Conservation (phyloP, 306 rosid genomes). For the Albizia julibrissin region DNA sequence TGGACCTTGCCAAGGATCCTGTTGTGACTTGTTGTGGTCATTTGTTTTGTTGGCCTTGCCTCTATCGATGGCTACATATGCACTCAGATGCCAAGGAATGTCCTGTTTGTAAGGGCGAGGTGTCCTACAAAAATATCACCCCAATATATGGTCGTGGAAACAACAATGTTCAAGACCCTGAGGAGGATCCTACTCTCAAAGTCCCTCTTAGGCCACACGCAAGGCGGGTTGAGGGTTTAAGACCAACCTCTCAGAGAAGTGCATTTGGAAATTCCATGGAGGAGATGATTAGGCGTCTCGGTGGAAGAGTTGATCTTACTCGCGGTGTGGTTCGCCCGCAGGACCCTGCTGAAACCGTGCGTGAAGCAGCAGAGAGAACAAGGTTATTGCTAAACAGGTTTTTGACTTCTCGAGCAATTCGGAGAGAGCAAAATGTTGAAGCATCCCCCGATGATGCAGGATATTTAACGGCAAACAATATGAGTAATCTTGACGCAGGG, state of each 20-base stretch:
- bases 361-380: conserved; percentile 48
- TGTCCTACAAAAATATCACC: conserved; percentile 58
- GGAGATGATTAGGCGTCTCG: conserved; percentile 63
- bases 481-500: conserved; percentile 33
- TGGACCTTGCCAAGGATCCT: conserved; percentile 81
- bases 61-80: conserved; percentile 80
- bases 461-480: conserved; percentile 41
- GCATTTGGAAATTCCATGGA: conserved; percentile 62
- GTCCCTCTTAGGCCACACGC: conserved; percentile 84
- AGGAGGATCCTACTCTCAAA: conserved; percentile 70
- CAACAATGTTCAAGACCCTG: conserved; percentile 42
- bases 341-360: conserved; percentile 36
- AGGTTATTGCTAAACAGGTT: conserved; percentile 50
- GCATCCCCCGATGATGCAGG: conserved; percentile 40
- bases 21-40: conserved; percentile 98
- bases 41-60: conserved; percentile 91
- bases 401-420: conserved; percentile 51
- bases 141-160: conserved; percentile 91
- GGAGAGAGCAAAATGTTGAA: conserved; percentile 52
- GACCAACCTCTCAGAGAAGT: conserved; percentile 76
- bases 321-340: conserved; percentile 41
- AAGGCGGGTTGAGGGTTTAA: conserved; percentile 79
- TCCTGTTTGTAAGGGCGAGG: conserved; percentile 98
- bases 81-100: conserved; percentile 89
- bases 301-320: conserved; percentile 51